A percentile compares a stretch with the other conserved stretches of the same genome.
phyloP scores from a whole-genome alignment of 2,329 filamentous ascomycete species.

The Xylariaceae sp. region DNA sequence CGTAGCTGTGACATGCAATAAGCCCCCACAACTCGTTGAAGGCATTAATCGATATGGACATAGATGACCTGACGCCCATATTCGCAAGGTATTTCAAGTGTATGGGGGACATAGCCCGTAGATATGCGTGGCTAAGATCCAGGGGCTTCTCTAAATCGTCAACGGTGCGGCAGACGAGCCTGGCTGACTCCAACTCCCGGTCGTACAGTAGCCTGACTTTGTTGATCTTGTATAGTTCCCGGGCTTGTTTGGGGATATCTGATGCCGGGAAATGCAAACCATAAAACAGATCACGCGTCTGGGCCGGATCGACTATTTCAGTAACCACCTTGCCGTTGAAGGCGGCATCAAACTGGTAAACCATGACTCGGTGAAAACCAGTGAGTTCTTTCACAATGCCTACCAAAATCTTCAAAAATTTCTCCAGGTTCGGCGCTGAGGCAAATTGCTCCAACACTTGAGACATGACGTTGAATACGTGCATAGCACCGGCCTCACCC shows the following conservation, averaged over 20 bases:
- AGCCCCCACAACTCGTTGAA: conserved; percentile 84
- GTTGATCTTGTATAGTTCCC: conserved; percentile 87
- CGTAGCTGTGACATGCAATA: conserved; percentile 82
- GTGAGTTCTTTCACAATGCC: conserved; percentile 86
- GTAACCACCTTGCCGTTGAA: conserved; percentile 87
- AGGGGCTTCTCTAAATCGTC: conserved; percentile 71
- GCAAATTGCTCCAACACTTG: conserved; percentile 86
- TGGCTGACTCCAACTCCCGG: conserved; percentile 71
- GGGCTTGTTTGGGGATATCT: conserved; percentile 78
- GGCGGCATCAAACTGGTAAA: conserved; percentile 80
- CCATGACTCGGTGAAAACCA: conserved; percentile 87
- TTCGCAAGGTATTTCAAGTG: conserved; percentile 82
- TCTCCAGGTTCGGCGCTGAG: conserved; percentile 64
- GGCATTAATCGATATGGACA: conserved; percentile 89
- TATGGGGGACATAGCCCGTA: conserved; percentile 86
- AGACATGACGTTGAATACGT: conserved; percentile 87
- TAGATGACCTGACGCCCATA: conserved; percentile 89
- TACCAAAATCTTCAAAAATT: conserved; percentile 74
- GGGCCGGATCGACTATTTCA: conserved; percentile 75
- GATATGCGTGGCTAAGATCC: conserved; percentile 79
- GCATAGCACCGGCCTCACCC: conserved; percentile 78
- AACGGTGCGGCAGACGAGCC: conserved; percentile 72
- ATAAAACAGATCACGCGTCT: conserved; percentile 79
- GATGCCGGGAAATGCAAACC: conserved; percentile 85
- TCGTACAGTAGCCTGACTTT: conserved; percentile 86